Evolutionary conservation across 2,329 filamentous ascomycete species (phyloP), one percentile per base, ranked within the genome.

Genomic region (Apiospora pterosperma): DNA sequence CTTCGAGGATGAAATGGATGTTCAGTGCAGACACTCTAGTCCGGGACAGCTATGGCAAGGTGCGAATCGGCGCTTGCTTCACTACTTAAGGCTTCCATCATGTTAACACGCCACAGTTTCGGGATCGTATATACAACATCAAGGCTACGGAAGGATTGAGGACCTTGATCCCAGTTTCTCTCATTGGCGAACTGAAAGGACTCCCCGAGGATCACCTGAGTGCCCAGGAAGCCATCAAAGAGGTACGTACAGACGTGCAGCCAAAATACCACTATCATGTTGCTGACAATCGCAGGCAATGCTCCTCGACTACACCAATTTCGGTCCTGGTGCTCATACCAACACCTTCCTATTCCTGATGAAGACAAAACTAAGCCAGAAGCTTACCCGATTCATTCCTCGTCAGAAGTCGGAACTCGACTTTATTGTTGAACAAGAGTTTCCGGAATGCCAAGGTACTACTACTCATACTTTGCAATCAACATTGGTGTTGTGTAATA

Each of bases 291-390:
- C 55, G 48, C 59, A 83, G 81, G 82, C 82, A 3, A 79, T 85
- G 69, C 72, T 84, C 71, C 82, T 79, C 74, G 79, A 82, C 62
- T 84, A 84, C 71, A 85, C 82, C 23, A 79, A 82, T 61, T 83
- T 85, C 68, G 78, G 76, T 23, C 77, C 81, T 2, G 82, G 82
- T 19, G 76, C 76, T 63, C 80, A 85, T 42, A 76, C 76, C 23
- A 80, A 84, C 31, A 74, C 82, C 21, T 70, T 85, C 42, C 75
- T 80, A 0, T 72, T 78, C 2, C 70, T 85, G 19, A 71, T 85
- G 44, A 79, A 79, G 64, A 82, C 79, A 21, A 82, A 80, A 66
- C 72, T 84, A 55, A 80, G 81, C 0, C 81, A 83, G 62, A 82
- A 84, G 61, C 73, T 84, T 2, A 78, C 78, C 2, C 76, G 79